Percentiles rank a stretch among this genome's conserved stretches.
phyloP scores from a whole-genome alignment of 1,284 basidiomycete species.

The Grifola frondosa region DNA sequence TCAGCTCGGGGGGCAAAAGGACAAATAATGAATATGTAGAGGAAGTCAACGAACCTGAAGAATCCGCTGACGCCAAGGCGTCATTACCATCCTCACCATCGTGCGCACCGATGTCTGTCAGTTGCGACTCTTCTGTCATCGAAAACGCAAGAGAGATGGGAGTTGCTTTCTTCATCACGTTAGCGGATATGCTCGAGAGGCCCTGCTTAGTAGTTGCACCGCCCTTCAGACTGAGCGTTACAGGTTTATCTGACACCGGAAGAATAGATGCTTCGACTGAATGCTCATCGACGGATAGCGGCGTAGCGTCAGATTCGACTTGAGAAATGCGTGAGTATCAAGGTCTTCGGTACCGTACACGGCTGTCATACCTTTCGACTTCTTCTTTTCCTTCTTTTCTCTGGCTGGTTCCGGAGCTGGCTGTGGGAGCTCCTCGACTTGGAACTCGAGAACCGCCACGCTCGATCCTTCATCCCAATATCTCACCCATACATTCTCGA shows the following conservation, averaged over 20 bases:
- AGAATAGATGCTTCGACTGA: slow-evolving; percentile 57
- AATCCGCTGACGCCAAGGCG: too few species aligned
- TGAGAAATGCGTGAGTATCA: not conserved
- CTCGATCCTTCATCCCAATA: slow-evolving; percentile 84
- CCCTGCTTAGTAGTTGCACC: slow-evolving; percentile 40
- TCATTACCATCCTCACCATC: slow-evolving; percentile 42
- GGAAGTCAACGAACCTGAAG: too few species aligned
- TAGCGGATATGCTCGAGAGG: slow-evolving; percentile 10
- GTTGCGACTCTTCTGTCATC: slow-evolving; percentile 32
- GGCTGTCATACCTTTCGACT: slow-evolving; percentile 43
- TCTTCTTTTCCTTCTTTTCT: slow-evolving; percentile 70
- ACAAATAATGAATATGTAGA: too few species aligned
- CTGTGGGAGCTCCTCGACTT: slow-evolving; percentile 64
- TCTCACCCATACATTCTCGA: slow-evolving; percentile 68
- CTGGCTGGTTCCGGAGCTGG: slow-evolving; percentile 37
- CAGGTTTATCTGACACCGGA: slow-evolving; percentile 74
- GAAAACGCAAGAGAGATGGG: slow-evolving; percentile 58
- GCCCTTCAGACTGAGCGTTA: slow-evolving; percentile 69
- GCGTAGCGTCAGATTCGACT: too few species aligned
- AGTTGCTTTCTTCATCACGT: slow-evolving; percentile 31
- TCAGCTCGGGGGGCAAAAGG: too few species aligned
- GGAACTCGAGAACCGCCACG: slow-evolving; percentile 72
- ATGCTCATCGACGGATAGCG: slow-evolving; percentile 17
- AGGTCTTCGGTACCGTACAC: not conserved
- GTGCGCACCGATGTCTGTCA: slow-evolving; percentile 33